Conservation (phyloP, 768 basidiomycete genomes). For the Exidia glandulosa region DNA sequence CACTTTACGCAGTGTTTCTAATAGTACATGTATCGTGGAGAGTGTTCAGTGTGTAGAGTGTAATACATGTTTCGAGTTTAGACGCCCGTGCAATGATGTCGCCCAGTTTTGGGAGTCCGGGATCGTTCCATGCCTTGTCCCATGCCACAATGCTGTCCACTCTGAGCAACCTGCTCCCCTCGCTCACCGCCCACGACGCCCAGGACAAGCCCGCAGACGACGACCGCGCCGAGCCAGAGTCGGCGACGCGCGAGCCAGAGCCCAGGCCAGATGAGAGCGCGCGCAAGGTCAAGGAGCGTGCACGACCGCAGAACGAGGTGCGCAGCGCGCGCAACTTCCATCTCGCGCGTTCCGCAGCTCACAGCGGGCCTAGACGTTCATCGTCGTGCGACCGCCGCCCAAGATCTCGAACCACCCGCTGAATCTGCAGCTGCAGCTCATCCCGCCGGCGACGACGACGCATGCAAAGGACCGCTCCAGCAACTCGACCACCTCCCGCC, state of each 20-base stretch:
- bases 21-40: no score
- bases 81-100: no score
- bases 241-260: not conserved
- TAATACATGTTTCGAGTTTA: no score
- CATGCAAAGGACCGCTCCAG: constrained; percentile 31
- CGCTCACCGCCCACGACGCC: not conserved
- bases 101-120: no score
- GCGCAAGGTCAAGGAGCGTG: not conserved
- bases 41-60: no score
- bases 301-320: not conserved
- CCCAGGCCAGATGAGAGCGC: not conserved
- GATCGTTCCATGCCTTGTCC: no score
- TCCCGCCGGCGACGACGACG: constrained; percentile 37
- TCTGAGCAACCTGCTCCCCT: not conserved
- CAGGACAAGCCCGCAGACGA: not conserved
- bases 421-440: constrained; percentile 86
- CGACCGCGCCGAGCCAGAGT: not conserved
- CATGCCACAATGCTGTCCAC: not conserved
- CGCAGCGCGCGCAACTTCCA: not conserved
- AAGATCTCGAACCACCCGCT: constrained; percentile 76
- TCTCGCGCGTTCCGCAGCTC: not conserved
- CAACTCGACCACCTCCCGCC: constrained; percentile 19
- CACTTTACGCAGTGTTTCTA: no score
- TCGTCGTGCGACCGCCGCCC: constrained; percentile 84
- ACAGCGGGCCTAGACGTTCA: constrained; percentile 53